phyloP scores from a whole-genome alignment of 2,329 filamentous ascomycete genomes.

The Trichoderma sp. region DNA sequence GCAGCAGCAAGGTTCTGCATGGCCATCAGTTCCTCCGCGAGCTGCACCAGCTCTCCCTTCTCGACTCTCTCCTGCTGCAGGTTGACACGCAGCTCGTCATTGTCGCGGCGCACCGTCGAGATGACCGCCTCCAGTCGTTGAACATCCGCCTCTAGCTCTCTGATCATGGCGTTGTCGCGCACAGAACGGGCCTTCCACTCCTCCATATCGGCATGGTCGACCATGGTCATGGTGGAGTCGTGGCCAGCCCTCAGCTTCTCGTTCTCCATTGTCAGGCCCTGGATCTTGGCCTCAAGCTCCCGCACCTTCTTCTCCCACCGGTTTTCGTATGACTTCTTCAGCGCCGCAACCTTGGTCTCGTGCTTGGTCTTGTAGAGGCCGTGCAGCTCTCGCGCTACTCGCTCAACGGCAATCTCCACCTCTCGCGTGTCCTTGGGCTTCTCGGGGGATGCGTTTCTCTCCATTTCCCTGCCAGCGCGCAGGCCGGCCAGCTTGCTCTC shows the following conservation, averaged over 20 bases:
- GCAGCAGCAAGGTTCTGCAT: constrained; percentile 55
- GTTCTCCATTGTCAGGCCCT: constrained; percentile 71
- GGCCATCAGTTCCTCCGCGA: constrained; percentile 81
- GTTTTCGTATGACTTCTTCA: constrained; percentile 82
- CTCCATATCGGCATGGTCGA: constrained; percentile 50
- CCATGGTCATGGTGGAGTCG: constrained; percentile 65
- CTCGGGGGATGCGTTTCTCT: constrained; percentile 41
- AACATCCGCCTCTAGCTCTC: constrained; percentile 71
- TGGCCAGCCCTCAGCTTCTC: constrained; percentile 70
- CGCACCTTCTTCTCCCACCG: constrained; percentile 87
- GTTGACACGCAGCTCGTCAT: constrained; percentile 63
- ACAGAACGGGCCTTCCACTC: constrained; percentile 60
- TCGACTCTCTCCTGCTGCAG: constrained; percentile 76
- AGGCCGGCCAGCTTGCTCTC: constrained; percentile 75
- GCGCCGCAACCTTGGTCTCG: constrained; percentile 88
- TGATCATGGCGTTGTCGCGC: constrained; percentile 66
- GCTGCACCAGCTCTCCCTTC: constrained; percentile 78
- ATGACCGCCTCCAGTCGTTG: constrained; percentile 75
- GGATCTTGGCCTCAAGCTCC: constrained; percentile 72
- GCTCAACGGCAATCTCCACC: constrained; percentile 83
- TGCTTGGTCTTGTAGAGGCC: constrained; percentile 95
- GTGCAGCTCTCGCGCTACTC: constrained; percentile 92
- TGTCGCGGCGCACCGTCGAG: constrained; percentile 67
- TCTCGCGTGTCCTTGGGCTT: constrained; percentile 48
- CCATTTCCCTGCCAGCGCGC: constrained; percentile 60